Evolutionary conservation across 257 asterid genomes (phyloP).

Genomic region (Nicotiana attenuata): DNA sequence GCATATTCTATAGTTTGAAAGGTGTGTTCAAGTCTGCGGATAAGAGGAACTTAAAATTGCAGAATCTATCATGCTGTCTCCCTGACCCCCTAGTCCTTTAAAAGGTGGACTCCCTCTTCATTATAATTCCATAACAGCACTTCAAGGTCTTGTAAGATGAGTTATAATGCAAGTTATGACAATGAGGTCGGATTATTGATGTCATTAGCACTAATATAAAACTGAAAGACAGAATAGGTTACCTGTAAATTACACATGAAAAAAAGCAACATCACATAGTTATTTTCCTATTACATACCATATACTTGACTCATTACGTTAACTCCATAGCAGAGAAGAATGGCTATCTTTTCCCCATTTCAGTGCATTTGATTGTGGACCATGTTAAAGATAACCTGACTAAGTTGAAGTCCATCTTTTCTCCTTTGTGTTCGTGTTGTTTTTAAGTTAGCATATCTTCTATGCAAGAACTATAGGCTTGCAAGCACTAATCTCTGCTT

Average conservation of each 20-base stretch:
- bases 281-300: neutral
- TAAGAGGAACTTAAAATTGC: neutral
- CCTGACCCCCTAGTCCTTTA: neutral
- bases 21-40: neutral
- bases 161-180: neutral
- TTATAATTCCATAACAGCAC: neutral
- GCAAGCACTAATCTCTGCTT: constrained; percentile 32
- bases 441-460: neutral
- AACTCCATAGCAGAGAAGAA: neutral
- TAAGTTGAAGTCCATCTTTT: neutral
- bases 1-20: neutral
- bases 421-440: neutral
- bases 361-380: neutral
- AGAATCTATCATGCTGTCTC: neutral
- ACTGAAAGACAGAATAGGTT: neutral
- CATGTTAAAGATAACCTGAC: neutral
- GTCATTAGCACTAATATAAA: neutral
- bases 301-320: neutral
- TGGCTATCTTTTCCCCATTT: neutral
- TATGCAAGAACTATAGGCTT: constrained; percentile 44
- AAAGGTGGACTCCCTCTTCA: neutral
- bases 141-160: neutral
- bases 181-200: neutral
- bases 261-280: neutral
- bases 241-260: neutral